A percentile compares a stretch with the other conserved stretches of the same genome.
Evolutionary conservation across 2,329 filamentous ascomycete genomes (phyloP).

Genomic region (Aureobasidium sp.): DNA sequence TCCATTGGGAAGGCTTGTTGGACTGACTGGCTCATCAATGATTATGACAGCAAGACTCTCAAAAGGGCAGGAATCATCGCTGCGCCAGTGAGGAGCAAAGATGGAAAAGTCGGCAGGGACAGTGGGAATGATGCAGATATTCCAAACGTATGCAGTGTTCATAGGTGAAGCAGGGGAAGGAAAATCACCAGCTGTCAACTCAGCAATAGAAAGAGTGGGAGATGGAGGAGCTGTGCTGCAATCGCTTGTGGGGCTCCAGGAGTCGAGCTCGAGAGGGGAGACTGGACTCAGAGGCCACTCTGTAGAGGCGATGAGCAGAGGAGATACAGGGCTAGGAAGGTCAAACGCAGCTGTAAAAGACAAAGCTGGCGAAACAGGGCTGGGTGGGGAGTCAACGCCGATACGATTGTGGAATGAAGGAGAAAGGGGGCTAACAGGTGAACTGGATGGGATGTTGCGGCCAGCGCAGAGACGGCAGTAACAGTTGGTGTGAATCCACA

Average conservation of each 20-base stretch:
- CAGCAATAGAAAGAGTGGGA: neutral
- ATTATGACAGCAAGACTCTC: neutral
- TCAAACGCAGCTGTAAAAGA: neutral
- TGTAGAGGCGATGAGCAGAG: neutral
- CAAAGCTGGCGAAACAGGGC: neutral
- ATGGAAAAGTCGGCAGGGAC: neutral
- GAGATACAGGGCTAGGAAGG: neutral
- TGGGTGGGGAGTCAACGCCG: neutral
- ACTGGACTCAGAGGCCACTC: neutral
- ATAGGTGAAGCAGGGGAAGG: neutral
- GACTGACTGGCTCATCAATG: neutral
- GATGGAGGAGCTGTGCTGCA: neutral
- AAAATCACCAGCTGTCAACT: neutral
- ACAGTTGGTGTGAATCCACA: neutral
- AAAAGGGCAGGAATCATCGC: neutral
- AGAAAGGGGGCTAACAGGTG: neutral
- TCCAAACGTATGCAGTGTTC: neutral
- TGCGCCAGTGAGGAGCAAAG: neutral
- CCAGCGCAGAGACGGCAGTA: conserved; percentile 11
- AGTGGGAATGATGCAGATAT: neutral
- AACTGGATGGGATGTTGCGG: neutral
- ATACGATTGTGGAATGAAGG: neutral
- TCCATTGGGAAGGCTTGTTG: neutral
- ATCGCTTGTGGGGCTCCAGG: neutral
- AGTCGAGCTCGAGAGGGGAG: neutral